Base-by-base conservation (phyloP, 1,284 basidiomycete species). In the Anthracocystis walkeri region DNA sequence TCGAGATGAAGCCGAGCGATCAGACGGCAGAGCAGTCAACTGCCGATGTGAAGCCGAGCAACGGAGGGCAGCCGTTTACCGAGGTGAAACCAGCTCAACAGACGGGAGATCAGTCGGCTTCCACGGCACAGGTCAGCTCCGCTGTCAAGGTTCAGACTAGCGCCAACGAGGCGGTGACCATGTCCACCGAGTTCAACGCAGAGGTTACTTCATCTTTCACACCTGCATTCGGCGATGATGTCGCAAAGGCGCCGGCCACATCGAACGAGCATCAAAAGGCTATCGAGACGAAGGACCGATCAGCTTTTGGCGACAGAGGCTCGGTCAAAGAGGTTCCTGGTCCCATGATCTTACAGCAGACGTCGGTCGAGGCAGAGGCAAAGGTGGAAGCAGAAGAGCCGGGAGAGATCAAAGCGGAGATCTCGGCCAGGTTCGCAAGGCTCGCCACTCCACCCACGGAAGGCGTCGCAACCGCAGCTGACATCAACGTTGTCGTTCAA, bases 151-250 rank as follows among this genome's bases (percentile, higher is more conserved):
- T 20, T 11, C 10, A 10, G 27, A 20, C 23, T 12, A n/a, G n/a
- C 18, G 11, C 29, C 4, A 20, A 20, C n/a, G 8, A n/a, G 20
- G 1, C 18, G 7, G 48, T 49, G 29, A 5, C 31, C 8, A 49
- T 31, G 48, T 27, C 18, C 1, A 20, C 48, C 48, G 29, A 33
- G 7, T 18, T 33, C 18, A n/a, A 49, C 4, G 20, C 48, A 20
- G 29, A 49, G 18, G 8, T 12, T 3, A 31, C 8, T 11, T 20
- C 48, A 4, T 31, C 27, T 8, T 49, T 49, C 27, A 49, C 48
- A 4, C 48, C 48, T 49, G 48, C 48, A 12, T 49, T 49, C 48
- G 29, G 48, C 8, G 25, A 31, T 10, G 48, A 49, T 21, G 48
- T 31, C 29, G 29, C 11, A 12, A 31, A 31, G 29, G 29, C 48